phyloP scores from a whole-genome alignment of 2,329 filamentous ascomycete species.

The Colletotrichum nymphaeae region DNA sequence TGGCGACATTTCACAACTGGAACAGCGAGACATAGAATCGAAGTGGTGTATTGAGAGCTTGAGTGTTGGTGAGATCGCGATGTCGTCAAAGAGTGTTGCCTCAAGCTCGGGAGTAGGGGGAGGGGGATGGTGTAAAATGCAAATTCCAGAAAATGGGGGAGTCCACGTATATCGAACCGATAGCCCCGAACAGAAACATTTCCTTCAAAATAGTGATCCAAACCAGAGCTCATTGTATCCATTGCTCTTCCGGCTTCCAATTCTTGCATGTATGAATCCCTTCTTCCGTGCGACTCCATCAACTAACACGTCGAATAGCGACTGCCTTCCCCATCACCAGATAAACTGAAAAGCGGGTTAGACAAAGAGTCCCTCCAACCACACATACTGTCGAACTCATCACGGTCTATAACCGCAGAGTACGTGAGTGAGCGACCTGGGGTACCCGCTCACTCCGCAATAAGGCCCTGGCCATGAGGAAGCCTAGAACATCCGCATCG shows the following conservation, averaged over 20 bases:
- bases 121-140: not conserved
- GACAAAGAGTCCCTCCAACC: not conserved
- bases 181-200: not conserved
- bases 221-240: not conserved
- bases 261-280: not conserved
- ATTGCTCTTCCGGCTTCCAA: not conserved
- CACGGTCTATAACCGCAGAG: not conserved
- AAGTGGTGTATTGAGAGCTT: not conserved
- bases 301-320: too few relatives aligned
- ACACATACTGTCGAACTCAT: not conserved
- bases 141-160: not conserved
- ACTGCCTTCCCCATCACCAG: not conserved
- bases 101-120: not conserved
- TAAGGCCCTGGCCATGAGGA: not conserved
- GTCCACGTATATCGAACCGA: not conserved
- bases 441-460: not conserved
- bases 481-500: not conserved
- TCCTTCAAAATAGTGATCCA: not conserved
- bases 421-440: not conserved
- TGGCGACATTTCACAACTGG: not conserved
- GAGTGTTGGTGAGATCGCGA: too few relatives aligned
- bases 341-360: not conserved
- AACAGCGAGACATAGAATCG: not conserved
- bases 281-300: too few relatives aligned
- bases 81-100: not conserved